Conservation (phyloP, 78 protist genomes). For the Cavenderia fasciculata region DNA sequence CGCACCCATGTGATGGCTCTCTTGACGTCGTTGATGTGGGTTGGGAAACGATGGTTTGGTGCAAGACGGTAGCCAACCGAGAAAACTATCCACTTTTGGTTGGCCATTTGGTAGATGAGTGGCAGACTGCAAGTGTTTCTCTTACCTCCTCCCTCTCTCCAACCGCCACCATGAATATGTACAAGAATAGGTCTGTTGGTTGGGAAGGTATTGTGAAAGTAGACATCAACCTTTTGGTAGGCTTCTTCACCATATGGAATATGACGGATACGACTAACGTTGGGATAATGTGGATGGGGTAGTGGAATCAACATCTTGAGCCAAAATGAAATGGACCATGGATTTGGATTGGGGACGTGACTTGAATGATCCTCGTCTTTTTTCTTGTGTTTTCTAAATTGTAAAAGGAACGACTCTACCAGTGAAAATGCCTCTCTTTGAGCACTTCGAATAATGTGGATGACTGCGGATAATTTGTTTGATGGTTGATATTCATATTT, state of each 20-base stretch:
- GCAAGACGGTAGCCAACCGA: conserved; percentile 9
- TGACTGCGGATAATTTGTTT: background rate
- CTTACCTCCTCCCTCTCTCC: background rate
- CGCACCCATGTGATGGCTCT: conserved; percentile 21
- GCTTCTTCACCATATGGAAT: conserved; percentile 20
- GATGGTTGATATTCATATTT: background rate
- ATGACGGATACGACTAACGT: background rate
- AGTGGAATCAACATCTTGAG: background rate
- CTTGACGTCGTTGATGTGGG: conserved; percentile 31
- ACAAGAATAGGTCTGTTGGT: conserved; percentile 13
- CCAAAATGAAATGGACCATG: background rate
- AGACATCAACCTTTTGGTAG: background rate
- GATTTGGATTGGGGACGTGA: background rate
- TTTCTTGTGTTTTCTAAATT: background rate
- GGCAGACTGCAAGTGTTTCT: background rate
- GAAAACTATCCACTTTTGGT: conserved; percentile 17
- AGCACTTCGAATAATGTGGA: background rate
- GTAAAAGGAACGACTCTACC: background rate
- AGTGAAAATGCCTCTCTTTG: no score
- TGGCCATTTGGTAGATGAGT: conserved; percentile 20
- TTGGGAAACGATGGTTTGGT: conserved; percentile 18
- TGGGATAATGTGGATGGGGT: conserved; percentile 1
- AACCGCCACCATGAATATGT: conserved; percentile 25
- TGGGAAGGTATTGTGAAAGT: background rate
- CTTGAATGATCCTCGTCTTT: background rate